Base-by-base conservation (phyloP, 352 stramenopile species). In the Achlya hypogyna region DNA sequence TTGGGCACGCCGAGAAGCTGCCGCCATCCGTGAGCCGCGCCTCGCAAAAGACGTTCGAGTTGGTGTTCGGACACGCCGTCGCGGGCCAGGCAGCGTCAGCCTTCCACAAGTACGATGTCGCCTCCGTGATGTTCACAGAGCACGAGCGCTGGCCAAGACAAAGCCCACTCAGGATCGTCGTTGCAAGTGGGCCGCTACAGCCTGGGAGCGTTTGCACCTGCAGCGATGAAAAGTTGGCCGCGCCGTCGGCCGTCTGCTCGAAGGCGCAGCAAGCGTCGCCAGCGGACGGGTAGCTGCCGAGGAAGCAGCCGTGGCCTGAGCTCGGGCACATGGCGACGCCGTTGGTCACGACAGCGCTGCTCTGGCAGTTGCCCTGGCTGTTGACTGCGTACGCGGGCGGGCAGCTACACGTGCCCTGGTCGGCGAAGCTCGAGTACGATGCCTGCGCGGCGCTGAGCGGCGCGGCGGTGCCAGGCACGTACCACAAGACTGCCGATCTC, bases 111-210 rank as follows among this genome's bases (percentile, higher is more conserved):
- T 89, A 91, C 12, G 60, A 69, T 1, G 78, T 31, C 8, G 72
- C 29, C 60, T 93, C 84, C 45, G 74, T 86, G 23, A 93, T 75
- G 56, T 82, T 78, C 51, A 91, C 73, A 1, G 74, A 65, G 53
- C 84, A 93, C 72, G 74, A 86, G 40, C 80, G 76, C 49, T 87
- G 81, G 27, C 82, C 81, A 18, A 91, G 56, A 63, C 84, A 93
- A 1, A 91, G 63, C 2, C 84, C 84, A 43, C 86, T 70, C 14
- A 89, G 81, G 60, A 93, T 93, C 49, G 77, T 70, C 65, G 89
- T 73, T 5, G 81, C 75, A 27, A 73, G 75, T 5, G 51, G 53
- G 1, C 80, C 87, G 22, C 51, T 63, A 45, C 84, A 93, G 0
- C 71, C 71, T 0, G 63, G 28, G 29, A 51, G 78, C 31, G 74